Evolutionary conservation across 257 asterid species (phyloP).

Genomic region (Scutellaria galericulata): DNA sequence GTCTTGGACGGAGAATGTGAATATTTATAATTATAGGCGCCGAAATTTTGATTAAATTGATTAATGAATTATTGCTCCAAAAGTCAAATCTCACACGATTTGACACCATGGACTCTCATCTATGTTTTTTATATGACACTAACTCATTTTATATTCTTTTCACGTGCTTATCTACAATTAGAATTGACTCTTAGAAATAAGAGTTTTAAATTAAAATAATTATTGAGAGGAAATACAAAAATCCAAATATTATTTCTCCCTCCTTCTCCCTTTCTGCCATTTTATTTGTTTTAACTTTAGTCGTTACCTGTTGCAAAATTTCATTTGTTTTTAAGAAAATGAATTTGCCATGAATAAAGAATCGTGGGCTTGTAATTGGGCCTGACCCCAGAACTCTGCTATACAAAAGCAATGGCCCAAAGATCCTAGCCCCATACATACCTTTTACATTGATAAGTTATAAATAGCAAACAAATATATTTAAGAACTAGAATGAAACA

Average conservation of each 20-base stretch:
- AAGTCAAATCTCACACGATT: too few relatives aligned
- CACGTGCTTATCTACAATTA: too few relatives aligned
- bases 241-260: not conserved
- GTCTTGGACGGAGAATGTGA: slow-evolving; percentile 20
- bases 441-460: slow-evolving; percentile 35
- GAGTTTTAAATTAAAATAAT: too few relatives aligned
- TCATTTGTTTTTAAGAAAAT: not conserved
- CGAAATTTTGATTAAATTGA: not conserved
- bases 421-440: slow-evolving; percentile 40
- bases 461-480: too few relatives aligned
- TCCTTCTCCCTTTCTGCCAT: not conserved
- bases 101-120: too few relatives aligned
- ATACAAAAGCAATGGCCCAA: not conserved
- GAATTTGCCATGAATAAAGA: not conserved
- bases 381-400: not conserved
- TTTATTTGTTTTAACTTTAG: not conserved
- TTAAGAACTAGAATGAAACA: too few relatives aligned
- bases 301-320: not conserved
- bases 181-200: too few relatives aligned
- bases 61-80: too few relatives aligned
- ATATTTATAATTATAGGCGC: slow-evolving; percentile 4
- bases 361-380: not conserved
- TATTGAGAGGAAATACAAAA: not conserved
- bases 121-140: too few relatives aligned
- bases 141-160: too few relatives aligned